Percentiles rank a stretch among this genome's conserved stretches.
phyloP scores from a whole-genome alignment of 2,329 filamentous ascomycete species.

The Tolypocladium amazonense region DNA sequence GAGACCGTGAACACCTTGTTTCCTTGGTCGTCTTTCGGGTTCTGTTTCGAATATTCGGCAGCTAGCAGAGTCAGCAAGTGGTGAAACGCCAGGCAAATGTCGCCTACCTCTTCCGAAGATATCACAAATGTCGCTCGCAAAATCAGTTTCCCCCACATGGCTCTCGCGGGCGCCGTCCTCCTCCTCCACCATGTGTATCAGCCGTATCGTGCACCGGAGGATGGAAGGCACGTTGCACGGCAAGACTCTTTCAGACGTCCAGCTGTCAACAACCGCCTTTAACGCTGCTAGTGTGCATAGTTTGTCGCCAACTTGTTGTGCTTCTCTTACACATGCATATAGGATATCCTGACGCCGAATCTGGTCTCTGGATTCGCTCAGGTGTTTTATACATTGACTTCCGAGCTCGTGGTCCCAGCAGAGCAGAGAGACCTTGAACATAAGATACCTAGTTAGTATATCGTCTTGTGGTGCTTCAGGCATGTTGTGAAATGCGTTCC shows the following conservation, averaged over 20 bases:
- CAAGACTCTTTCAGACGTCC: conserved; percentile 8
- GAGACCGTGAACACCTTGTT: conserved; percentile 43
- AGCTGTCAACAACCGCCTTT: conserved; percentile 19
- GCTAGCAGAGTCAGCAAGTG: conserved; percentile 11
- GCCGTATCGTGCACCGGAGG: conserved; percentile 40
- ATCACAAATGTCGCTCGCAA: conserved; percentile 41
- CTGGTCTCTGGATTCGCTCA: conserved; percentile 42
- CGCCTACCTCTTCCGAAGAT: conserved; percentile 33
- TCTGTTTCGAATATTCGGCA: conserved; percentile 17
- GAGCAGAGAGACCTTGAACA: conserved; percentile 62
- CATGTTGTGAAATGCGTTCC: conserved; percentile 43
- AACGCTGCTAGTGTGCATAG: conserved; percentile 36
- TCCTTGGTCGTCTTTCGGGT: conserved; percentile 25
- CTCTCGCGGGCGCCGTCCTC: conserved; percentile 11
- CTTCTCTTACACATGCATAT: conserved; percentile 72
- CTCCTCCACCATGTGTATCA: conserved; percentile 33
- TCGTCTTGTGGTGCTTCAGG: conserved; percentile 45
- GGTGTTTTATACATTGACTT: conserved; percentile 48
- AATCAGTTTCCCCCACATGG: not conserved
- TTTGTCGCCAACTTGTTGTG: conserved; percentile 54
- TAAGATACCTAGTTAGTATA: conserved; percentile 58
- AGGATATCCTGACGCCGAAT: conserved; percentile 48
- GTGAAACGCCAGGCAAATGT: not conserved
- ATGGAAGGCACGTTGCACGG: conserved; percentile 23
- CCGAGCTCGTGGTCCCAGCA: conserved; percentile 47